Evolutionary conservation across 2,329 filamentous ascomycete species (phyloP).

Genomic region (Didymella sp.): DNA sequence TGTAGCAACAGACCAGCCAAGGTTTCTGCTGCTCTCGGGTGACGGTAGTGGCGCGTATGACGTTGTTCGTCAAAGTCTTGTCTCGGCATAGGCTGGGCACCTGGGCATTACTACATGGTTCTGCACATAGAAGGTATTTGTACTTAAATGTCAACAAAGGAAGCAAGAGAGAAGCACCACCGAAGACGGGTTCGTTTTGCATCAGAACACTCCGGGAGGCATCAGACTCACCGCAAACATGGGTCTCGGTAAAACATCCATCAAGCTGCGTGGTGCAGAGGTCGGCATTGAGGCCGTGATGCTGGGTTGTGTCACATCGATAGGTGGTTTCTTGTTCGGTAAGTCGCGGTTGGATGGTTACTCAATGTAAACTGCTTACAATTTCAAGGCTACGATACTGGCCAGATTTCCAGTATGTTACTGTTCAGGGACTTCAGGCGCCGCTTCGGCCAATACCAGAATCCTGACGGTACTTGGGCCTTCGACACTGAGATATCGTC

Average conservation of each 20-base stretch:
- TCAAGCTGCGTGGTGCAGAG: constrained; percentile 42
- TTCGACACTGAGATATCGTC: constrained; percentile 56
- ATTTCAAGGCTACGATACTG: constrained; percentile 68
- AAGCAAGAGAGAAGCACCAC: constrained; percentile 4
- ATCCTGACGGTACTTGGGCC: constrained; percentile 49
- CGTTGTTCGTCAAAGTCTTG: constrained; percentile 24
- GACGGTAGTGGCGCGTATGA: constrained; percentile 35
- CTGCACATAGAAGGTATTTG: constrained; percentile 18
- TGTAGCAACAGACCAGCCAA: constrained; percentile 26
- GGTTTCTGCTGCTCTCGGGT: constrained; percentile 18
- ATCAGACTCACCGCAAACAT: constrained; percentile 24
- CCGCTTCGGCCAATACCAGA: constrained; percentile 60
- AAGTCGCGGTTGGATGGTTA: background rate
- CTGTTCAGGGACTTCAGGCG: constrained; percentile 59
- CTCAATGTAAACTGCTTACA: background rate
- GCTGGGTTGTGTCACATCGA: constrained; percentile 63
- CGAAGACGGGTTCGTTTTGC: constrained; percentile 3
- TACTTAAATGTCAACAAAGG: constrained; percentile 29
- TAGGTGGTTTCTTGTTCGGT: constrained; percentile 55
- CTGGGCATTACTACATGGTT: constrained; percentile 37
- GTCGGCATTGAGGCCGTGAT: constrained; percentile 54
- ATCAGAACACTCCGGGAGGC: background rate
- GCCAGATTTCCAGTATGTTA: constrained; percentile 50
- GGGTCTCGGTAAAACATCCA: constrained; percentile 37
- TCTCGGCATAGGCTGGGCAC: constrained; percentile 28